Base-by-base conservation (phyloP, 352 stramenopile species). In the Pythium coloratum region DNA sequence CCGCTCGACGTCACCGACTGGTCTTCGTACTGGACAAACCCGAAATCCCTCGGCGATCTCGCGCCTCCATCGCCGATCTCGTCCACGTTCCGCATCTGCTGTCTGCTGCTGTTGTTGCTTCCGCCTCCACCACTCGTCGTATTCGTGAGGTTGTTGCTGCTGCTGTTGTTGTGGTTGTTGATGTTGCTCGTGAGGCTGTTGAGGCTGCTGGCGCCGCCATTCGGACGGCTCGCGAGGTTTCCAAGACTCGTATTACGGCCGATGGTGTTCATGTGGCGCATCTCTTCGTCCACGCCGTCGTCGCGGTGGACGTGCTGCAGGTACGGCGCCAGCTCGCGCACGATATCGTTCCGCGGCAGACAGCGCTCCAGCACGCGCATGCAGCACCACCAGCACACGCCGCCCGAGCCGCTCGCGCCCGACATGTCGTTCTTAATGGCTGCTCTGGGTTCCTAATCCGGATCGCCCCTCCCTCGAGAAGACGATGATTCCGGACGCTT, bases 361-460 rank as follows among this genome's bases (percentile, higher is more conserved):
- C 86, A 94, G 62, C 91, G 91, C 67, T 95, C 87, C 67, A 95
- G 62, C 54, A 93, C 80, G 66, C 86, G 88, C 84, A 95, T 95
- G 63, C 88, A 95, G 71, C 88, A 95, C 86, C 87, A 92, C 88
- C 88, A 95, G 67, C 88, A 94, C 76, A 92, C 89, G 60, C 69
- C 65, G 44, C 65, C 69, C 10, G 63, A 69, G 12, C 30, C 16
- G 16, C 16, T 46, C 24, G 55, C n/a, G 30, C 55, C 59, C 63
- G 63, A 60, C 63, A 69, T 69, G 44, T 42, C 36, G 36, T 14
- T 42, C 36, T 42, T 42, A 42, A 42, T 42, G 36, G 36, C 14
- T 7, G 10, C 6, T 12, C 20, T 24, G 20, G 20, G 20, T 24
- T 24, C 20, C 20, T 24, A 24, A 24, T 24, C 20, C 20, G 20